Evolutionary conservation across 2,329 filamentous ascomycete genomes (phyloP).

Genomic region (Hypomyces perniciosus): DNA sequence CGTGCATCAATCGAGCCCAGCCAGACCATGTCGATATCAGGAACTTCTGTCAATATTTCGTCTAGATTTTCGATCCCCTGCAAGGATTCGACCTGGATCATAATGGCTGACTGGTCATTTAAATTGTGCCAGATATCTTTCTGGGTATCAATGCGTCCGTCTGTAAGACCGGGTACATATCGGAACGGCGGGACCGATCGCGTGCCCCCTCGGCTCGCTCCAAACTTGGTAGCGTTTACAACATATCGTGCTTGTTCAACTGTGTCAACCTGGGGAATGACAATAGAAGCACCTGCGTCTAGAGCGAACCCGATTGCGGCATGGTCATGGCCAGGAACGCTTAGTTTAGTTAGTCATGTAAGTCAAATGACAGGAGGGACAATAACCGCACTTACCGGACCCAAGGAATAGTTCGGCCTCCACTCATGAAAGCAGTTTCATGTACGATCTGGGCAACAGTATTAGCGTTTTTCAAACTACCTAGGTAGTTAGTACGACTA

Average conservation of each 20-base stretch:
- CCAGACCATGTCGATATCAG: slow-evolving; percentile 43
- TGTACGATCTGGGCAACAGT: slow-evolving; percentile 26
- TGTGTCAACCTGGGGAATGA: slow-evolving; percentile 43
- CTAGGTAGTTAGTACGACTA: too few relatives aligned
- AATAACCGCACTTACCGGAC: slow-evolving; percentile 19
- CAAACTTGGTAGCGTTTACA: slow-evolving; percentile 38
- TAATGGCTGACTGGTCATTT: slow-evolving; percentile 42
- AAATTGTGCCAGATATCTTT: slow-evolving; percentile 32
- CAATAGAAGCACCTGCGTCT: slow-evolving; percentile 42
- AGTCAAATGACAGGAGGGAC: too few relatives aligned
- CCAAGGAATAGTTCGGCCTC: slow-evolving; percentile 39
- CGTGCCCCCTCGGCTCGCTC: slow-evolving; percentile 31
- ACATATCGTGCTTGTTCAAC: slow-evolving; percentile 40
- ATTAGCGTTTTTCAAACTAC: too few relatives aligned
- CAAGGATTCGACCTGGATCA: slow-evolving; percentile 42
- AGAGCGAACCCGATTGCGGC: slow-evolving; percentile 41
- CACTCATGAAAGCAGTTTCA: slow-evolving; percentile 40
- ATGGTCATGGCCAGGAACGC: slow-evolving; percentile 42
- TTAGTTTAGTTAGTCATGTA: not conserved
- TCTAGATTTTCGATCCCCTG: slow-evolving; percentile 41
- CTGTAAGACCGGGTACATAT: slow-evolving; percentile 34
- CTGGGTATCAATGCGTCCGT: slow-evolving; percentile 27
- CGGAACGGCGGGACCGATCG: slow-evolving; percentile 42
- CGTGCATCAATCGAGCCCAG: slow-evolving; percentile 39
- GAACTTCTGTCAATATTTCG: slow-evolving; percentile 39